Base-by-base conservation (phyloP, 169 alveolate species). In the Plasmodium knowlesi region DNA sequence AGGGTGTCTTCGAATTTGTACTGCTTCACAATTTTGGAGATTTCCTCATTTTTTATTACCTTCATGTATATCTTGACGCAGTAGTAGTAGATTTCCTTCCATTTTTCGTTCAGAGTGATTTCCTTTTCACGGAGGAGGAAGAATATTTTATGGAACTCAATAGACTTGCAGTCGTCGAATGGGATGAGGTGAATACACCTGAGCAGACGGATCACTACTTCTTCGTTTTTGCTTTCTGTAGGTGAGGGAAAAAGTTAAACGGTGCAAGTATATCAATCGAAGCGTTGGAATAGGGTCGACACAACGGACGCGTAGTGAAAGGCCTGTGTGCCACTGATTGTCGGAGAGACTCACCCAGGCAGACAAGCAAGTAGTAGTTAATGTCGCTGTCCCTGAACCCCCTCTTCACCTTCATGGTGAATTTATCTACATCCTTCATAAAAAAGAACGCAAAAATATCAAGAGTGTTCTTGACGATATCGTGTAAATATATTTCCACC, bases 141-240 rank as follows among this genome's bases (percentile, higher is more conserved):
- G 83, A 90, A 90, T 43, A 90, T 90, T 90, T 90, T 90, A 41
- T 90, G 84, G 53, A 90, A 43, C 25, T 90, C 95, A 28, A 90
- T 76, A 22, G 34, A 43, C 34, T 72, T 79, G 50, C 83, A 90
- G 74, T 90, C 95, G 9, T 71, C 80, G 39, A 81, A 90, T 5
- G 95, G 84, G 19, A 90, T 81, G 4, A 70, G 71, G 74, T 76
- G 83, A 14, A 90, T 90, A n/a, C 90, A 90, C 61, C 74, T 73
- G 14, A 90, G 50, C 19, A 90, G 30, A 16, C 70, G 46, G n/a
- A 81, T 81, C n/a, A 81, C 83, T 6, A 90, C 74, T 0, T 67
- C 84, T 43, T 81, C 91, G 57, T 90, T 81, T 22, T 90, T 70
- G 41, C 72, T 90, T 37, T 90, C 95, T 90, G 61, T 5, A 41